Percentiles rank a stretch among this genome's conserved stretches.
These are phyloP conservation scores for Arachis stenosperma DNA, from an alignment of 306 rosid genomes.

Conservation along the genomic window DNA sequence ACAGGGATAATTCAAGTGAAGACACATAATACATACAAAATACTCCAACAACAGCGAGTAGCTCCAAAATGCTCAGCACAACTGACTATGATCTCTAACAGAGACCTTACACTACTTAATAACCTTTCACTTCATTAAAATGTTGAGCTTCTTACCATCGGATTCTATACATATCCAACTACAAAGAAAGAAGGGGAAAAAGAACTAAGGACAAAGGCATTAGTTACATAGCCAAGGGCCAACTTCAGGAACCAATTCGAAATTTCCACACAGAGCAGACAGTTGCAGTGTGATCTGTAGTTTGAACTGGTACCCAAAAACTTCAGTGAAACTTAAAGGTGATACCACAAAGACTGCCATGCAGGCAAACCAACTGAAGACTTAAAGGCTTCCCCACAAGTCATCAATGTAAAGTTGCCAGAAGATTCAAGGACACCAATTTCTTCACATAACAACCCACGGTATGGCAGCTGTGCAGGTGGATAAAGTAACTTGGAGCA, in stretches of 20 bases:
- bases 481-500: slow-evolving; percentile 35
- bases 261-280: slow-evolving; percentile 43
- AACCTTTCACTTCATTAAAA: slow-evolving; percentile 35
- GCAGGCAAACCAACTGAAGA: slow-evolving; percentile 34
- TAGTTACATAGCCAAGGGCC: slow-evolving; percentile 36
- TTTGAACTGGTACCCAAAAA: slow-evolving; percentile 36
- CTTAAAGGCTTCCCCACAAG: slow-evolving; percentile 37
- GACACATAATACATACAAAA: slow-evolving; percentile 10
- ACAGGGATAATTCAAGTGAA: slow-evolving; percentile 36
- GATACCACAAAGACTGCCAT: slow-evolving; percentile 16
- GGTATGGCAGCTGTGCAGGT: slow-evolving; percentile 4
- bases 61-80: slow-evolving; percentile 35
- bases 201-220: slow-evolving; percentile 42
- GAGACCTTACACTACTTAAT: slow-evolving; percentile 21
- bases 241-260: slow-evolving; percentile 38
- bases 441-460: slow-evolving; percentile 33
- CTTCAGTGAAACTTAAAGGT: slow-evolving; percentile 29
- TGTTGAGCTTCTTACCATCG: slow-evolving; percentile 46
- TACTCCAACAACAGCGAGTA: slow-evolving; percentile 31
- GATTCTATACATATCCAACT: slow-evolving; percentile 47
- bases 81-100: slow-evolving; percentile 29
- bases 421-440: slow-evolving; percentile 25
- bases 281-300: slow-evolving; percentile 36
- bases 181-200: slow-evolving; percentile 44
- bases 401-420: slow-evolving; percentile 24